These are phyloP conservation scores for Iris macrosiphon DNA, from an alignment of 106 monocot species.

Conservation along the genomic window DNA sequence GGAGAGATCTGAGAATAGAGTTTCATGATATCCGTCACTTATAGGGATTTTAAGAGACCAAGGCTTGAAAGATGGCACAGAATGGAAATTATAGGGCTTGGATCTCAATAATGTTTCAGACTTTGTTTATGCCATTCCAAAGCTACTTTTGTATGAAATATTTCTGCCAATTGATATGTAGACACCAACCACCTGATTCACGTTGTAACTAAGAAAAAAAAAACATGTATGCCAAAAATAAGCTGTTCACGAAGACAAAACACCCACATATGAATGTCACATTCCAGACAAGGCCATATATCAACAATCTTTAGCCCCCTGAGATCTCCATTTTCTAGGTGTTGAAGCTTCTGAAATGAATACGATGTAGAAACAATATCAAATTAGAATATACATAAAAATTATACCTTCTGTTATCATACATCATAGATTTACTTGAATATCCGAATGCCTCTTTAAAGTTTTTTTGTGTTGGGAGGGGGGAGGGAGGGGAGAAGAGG, in stretches of 20 bases:
- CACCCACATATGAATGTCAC: too few relatives aligned
- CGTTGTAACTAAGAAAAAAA: constrained; percentile 5
- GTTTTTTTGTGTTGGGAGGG: too few relatives aligned
- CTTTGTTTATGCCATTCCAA: constrained; percentile 58
- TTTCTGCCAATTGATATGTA: constrained; percentile 12
- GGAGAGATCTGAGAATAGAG: constrained; percentile 9
- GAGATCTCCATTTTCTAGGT: constrained; percentile 41
- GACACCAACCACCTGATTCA: constrained; percentile 1
- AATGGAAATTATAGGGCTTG: constrained; percentile 11
- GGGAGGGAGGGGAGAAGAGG: too few relatives aligned
- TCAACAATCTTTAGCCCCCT: constrained; percentile 31
- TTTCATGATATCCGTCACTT: constrained; percentile 72
- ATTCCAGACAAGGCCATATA: constrained; percentile 47
- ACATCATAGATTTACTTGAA: too few relatives aligned
- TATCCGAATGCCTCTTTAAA: too few relatives aligned
- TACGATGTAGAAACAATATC: neutral
- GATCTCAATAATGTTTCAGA: constrained; percentile 15
- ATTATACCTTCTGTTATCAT: too few relatives aligned
- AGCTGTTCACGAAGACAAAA: neutral
- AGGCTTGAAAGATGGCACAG: constrained; percentile 31
- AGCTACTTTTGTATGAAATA: constrained; percentile 13
- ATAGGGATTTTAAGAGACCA: constrained; percentile 75
- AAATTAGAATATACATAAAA: neutral
- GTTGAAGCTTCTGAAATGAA: constrained; percentile 14
- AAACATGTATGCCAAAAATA: neutral